Percentiles rank a stretch among this genome's conserved stretches.
These are phyloP conservation scores for Populus hybrid DNA, from an alignment of 441 rosid genomes.

Conservation along the genomic window DNA sequence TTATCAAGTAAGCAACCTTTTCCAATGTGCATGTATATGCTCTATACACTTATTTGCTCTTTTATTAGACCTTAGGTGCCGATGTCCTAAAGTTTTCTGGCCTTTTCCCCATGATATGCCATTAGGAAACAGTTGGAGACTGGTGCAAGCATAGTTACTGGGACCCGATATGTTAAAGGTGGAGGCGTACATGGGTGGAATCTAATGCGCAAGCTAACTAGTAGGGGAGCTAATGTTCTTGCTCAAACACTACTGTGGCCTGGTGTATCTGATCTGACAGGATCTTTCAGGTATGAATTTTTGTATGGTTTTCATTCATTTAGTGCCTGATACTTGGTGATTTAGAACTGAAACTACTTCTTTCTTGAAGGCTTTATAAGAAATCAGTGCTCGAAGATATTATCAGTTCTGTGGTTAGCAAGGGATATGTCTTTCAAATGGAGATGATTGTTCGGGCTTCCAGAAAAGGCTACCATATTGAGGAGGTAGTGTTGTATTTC, in stretches of 20 bases:
- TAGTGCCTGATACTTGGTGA: background rate
- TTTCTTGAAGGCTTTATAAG: constrained; percentile 62
- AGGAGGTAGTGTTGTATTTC: constrained; percentile 55
- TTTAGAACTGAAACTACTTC: constrained; percentile 18
- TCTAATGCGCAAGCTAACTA: constrained; percentile 94
- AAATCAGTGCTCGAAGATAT: constrained; percentile 84
- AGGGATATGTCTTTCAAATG: constrained; percentile 98
- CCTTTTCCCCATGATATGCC: constrained; percentile 1
- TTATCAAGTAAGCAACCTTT: constrained; percentile 65
- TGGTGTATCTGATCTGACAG: constrained; percentile 95
- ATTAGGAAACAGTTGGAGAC: constrained; percentile 87
- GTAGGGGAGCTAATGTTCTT: constrained; percentile 98
- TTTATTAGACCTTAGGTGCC: background rate
- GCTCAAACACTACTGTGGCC: constrained; percentile 98
- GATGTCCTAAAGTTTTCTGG: constrained; percentile 14
- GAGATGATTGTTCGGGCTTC: constrained; percentile 99
- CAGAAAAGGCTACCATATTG: constrained; percentile 83
- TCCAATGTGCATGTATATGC: background rate
- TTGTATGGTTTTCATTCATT: background rate
- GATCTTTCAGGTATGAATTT: constrained; percentile 69
- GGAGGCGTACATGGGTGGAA: constrained; percentile 99
- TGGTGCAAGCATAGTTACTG: constrained; percentile 89
- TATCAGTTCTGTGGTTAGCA: constrained; percentile 79
- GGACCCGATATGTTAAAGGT: constrained; percentile 83
- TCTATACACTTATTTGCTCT: background rate